Evolutionary conservation across 768 basidiomycete species (phyloP), one percentile per base, ranked within the genome.

Genomic region (Agaricus bisporus): DNA sequence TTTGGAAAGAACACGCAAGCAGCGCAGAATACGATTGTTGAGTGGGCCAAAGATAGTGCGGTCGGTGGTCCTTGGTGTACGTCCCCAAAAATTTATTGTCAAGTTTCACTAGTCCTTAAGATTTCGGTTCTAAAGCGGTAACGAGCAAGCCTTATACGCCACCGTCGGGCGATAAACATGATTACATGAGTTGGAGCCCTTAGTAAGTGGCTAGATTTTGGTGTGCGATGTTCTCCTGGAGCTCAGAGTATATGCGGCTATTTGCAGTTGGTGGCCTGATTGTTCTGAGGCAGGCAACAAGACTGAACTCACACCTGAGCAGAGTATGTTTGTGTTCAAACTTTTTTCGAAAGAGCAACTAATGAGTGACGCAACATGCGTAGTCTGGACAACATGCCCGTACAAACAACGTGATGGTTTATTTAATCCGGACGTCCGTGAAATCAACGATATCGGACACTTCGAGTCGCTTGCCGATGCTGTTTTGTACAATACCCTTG

Each of bases 131-230:
- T 48, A 25, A 55, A 82, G 81, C 69, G 49, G 82, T 82, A 15
- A 77, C 70, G 44, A 67, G 66, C 58, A 81, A 80, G 60, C 60
- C 70, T 15, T 69, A 75, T 28, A 62, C 66, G 4, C 72, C 82
- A 1, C 80, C 80, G 2, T 74, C 76, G 17, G 79, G 79, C 1
- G 69, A 81, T 60, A 71, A 71, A 32, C 79, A 82, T 56, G 83
- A 85, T 61, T 86, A 83, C 61, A 73, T 85, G 76, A 84, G 82
- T 62, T 85, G 81, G 79, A 79, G 82, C 12, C 83, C 85, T 38
- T 86, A 85, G 83, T 84, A 64, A 43, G 80, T 53, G 28, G 46
- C 8, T 10, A 47, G 26, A 41, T 25, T 5, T 26, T 32, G 7
- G 11, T 6, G 32, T 7, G 32, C 32, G 32, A 7, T 32, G 32